Base-by-base conservation (phyloP, 192 early-diverging fungal species). In the Allomyces javanicus region DNA sequence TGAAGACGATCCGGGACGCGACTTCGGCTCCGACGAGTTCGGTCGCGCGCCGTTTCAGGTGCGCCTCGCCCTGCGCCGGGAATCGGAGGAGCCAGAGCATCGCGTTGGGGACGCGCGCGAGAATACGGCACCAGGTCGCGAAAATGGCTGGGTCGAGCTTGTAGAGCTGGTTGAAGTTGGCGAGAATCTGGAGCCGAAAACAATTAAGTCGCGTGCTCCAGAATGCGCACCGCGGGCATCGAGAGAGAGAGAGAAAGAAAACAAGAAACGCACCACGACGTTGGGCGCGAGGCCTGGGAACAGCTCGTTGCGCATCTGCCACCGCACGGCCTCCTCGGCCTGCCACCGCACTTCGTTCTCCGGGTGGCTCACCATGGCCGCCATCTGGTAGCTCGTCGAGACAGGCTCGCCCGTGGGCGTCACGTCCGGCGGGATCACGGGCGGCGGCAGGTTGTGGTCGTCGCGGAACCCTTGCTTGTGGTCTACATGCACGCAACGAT, bases 121-220 rank as follows among this genome's bases (percentile, higher is more conserved):
- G 75, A 25, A 96, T 92, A 12, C 83, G 77, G 33, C 89, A 77
- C 93, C 93, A 96, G 21, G 86, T 75, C 12, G 80, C 79, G 73
- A 94, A 94, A 25, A 89, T 89, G 4, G 76, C 73, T 10, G 93
- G 93, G 50, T 96, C 93, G 63, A 95, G 84, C 86, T 96, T 96
- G 79, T 96, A 96, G 10, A 93, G 78, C 79, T 96, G 93, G 74
- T 96, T 96, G 70, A 96, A 94, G 75, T 92, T 93, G 65, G 93
- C 92, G 85, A 89, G 93, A 64, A 96, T 93, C 33, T 40, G 33
- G 26, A 27, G 26, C 1, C 2, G 26, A 27, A 4, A 27, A 1
- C 26, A 4, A 3, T 3, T 40, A 0, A 40, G 33, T 40, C 33
- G 33, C 33, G 7, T 40, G 33, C 7, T 40, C 33, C 4, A 4